A percentile compares a stretch with the other conserved stretches of the same genome.
Evolutionary conservation across 164 flowering plant genomes (phyloP).

Genomic region (Annona cherimola): DNA sequence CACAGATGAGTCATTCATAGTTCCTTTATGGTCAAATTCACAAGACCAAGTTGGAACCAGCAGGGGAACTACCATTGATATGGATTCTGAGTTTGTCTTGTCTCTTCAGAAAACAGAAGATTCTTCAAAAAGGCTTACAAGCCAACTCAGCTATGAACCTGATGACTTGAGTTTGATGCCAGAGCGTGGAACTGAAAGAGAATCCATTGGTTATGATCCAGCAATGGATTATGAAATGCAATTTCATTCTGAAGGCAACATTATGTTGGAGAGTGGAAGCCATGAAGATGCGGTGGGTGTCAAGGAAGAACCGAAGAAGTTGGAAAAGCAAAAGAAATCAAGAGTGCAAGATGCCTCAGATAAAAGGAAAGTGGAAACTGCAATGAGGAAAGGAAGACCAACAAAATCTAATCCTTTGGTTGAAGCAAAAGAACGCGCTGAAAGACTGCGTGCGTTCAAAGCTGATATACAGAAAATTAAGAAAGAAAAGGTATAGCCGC

Average conservation of each 20-base stretch:
- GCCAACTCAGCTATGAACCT: conserved; percentile 59
- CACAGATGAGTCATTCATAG: conserved; percentile 74
- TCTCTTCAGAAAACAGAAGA: conserved; percentile 30
- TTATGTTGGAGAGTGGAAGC: conserved; percentile 20
- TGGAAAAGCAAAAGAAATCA: conserved; percentile 44
- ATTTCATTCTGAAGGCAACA: conserved; percentile 23
- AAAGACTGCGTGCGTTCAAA: conserved; percentile 69
- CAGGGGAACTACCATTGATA: conserved; percentile 46
- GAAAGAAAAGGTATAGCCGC: conserved; percentile 67
- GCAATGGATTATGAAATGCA: conserved; percentile 80
- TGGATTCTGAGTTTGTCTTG: conserved; percentile 62
- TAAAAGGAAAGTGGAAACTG: conserved; percentile 50
- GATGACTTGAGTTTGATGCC: conserved; percentile 76
- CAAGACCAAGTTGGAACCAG: conserved; percentile 37
- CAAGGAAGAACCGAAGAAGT: conserved; percentile 37
- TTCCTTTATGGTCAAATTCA: conserved; percentile 50
- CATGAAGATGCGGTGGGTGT: conserved; percentile 21
- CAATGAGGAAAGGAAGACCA: conserved; percentile 59
- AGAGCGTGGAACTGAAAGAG: conserved; percentile 56
- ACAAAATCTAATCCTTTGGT: conserved; percentile 67
- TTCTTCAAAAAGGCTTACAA: conserved; percentile 17
- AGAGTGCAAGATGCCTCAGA: conserved; percentile 23
- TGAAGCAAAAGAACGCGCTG: conserved; percentile 95
- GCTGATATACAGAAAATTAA: conserved; percentile 92
- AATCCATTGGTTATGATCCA: conserved; percentile 54